Conservation (phyloP, 1,139 yeast species). For the Trichomonascaceae sp. region DNA sequence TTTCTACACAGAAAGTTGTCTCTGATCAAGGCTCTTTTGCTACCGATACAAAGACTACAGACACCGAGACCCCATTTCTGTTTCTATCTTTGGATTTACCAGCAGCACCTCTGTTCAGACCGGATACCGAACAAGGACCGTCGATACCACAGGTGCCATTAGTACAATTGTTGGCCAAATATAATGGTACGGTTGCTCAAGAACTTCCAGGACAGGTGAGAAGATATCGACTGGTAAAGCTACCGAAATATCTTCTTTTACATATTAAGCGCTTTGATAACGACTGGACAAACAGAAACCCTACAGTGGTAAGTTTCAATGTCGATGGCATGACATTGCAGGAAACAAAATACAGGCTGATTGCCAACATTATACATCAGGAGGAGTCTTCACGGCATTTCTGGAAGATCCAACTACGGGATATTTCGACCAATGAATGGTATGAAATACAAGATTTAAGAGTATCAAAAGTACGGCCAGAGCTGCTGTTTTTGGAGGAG, state of each 20-base stretch:
- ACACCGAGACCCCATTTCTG: constrained; percentile 46
- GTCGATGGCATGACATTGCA: constrained; percentile 38
- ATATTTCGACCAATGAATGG: constrained; percentile 43
- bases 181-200: constrained; percentile 36
- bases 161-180: constrained; percentile 43
- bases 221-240: constrained; percentile 38
- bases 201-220: constrained; percentile 33
- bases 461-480: constrained; percentile 45
- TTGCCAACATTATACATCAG: constrained; percentile 32
- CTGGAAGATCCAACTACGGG: constrained; percentile 3
- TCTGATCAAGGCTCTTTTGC: constrained; percentile 25
- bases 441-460: constrained; percentile 48
- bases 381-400: constrained; percentile 1
- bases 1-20: constrained; percentile 31
- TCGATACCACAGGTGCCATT: constrained; percentile 51
- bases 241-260: constrained; percentile 51
- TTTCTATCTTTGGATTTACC: constrained; percentile 56
- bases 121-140: constrained; percentile 31
- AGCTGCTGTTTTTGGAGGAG: constrained; percentile 57
- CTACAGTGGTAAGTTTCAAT: constrained; percentile 61
- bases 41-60: constrained; percentile 11
- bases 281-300: constrained; percentile 40
- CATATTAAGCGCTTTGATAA: constrained; percentile 50
- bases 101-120: constrained; percentile 46
- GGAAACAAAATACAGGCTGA: constrained; percentile 34